Evolutionary conservation across 371 early-diverging fungal genomes (phyloP), one percentile per base, ranked within the genome.

Genomic region (Mucor mucedo): DNA sequence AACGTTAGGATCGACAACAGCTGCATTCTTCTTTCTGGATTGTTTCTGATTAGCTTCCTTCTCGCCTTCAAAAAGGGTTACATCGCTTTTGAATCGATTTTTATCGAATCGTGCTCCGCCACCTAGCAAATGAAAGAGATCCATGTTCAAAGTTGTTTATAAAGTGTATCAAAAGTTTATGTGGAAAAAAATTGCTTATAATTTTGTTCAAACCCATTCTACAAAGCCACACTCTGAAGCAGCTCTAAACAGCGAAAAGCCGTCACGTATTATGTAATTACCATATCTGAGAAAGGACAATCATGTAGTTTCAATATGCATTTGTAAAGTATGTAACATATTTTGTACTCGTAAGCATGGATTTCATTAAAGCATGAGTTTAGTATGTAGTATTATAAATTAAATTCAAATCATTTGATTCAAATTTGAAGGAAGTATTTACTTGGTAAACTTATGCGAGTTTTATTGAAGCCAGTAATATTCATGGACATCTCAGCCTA

Each of bases 41-140:
- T 65, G 66, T 41, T 21, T 59, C 35, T 62, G 56, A 13, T 61
- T 70, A 2, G 60, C 59, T 44, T 70, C 66, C 45, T 65, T 70
- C 45, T 70, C 70, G 16, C 70, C 66, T 68, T 90, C 84, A 75
- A 96, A 92, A 13, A 93, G 69, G 4, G 85, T 76, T 44, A 93
- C 77, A 62, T 95, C 96, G 5, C 85, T 75, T 41, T 81, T 75
- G 70, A 93, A 95, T 9, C 91, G 86, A 52, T 80, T 80, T 65
- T 89, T 91, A 77, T 96, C 87, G 58, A 96, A 95, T 60, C 78
- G 87, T 3, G 94, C 92, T 21, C 94, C 94, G n/a, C 89, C 85
- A 27, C 93, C 91, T 52, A 96, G 79, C 52, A 89, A 73, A 40
- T 84, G 82, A 81, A 96, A 94, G 57, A 93, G 73, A 77, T 94